These are phyloP conservation scores for Fraxinus latifolia DNA, from an alignment of 305 asterid genomes.

Conservation along the genomic window DNA sequence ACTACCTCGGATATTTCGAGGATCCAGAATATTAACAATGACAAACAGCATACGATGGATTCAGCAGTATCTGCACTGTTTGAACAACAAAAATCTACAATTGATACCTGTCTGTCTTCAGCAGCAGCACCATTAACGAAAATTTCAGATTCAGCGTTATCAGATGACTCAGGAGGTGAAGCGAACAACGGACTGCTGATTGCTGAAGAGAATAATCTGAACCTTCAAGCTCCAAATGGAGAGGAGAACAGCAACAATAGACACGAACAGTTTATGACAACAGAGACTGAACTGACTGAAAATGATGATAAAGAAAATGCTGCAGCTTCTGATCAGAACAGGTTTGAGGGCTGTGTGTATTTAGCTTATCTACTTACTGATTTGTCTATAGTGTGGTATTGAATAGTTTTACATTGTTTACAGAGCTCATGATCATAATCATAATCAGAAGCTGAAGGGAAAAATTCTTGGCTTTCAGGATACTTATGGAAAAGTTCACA, in stretches of 20 bases:
- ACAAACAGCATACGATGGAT: neutral
- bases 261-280: constrained; percentile 25
- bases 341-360: constrained; percentile 35
- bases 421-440: constrained; percentile 43
- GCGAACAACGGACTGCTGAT: neutral
- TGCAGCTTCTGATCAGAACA: constrained; percentile 54
- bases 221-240: constrained; percentile 12
- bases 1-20: neutral
- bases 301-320: constrained; percentile 74
- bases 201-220: neutral
- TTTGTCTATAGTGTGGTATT: constrained; percentile 18
- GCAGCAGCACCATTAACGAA: neutral
- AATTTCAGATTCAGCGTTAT: neutral
- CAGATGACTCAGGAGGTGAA: constrained; percentile 21
- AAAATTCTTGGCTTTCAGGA: constrained; percentile 42
- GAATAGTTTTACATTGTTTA: constrained; percentile 20
- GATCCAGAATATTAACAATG: neutral
- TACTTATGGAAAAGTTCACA: constrained; percentile 30
- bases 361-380: constrained; percentile 5
- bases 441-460: constrained; percentile 34
- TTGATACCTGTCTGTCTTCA: neutral
- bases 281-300: constrained; percentile 27
- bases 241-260: constrained; percentile 27
- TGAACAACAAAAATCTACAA: neutral
- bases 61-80: neutral